Evolutionary conservation across 1,284 basidiomycete genomes (phyloP), one percentile per base, ranked within the genome.

Genomic region (Trichosporon coremiiforme): DNA sequence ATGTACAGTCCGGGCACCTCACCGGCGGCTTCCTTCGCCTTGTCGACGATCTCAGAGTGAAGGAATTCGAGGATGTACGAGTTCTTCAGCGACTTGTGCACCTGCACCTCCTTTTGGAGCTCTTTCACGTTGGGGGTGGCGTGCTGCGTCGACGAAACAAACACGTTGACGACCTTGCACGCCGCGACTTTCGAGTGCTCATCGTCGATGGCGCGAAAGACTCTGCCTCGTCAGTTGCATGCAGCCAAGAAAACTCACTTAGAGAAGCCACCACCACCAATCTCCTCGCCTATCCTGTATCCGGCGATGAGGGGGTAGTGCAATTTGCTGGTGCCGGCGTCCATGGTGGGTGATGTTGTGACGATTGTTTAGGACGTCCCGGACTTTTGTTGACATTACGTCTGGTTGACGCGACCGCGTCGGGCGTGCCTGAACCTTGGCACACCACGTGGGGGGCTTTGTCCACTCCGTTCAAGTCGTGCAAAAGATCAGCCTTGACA

Each of bases 91-190:
- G 88, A 88, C 15, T 89, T 85, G 80, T 99, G 96, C 2, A 98
- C 90, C 67, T 92, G 89, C 82, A 98, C 95, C 83, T 99, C 96
- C 80, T 95, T 97, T 71, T 97, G 90, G 17, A 94, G 85, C n/a
- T 87, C 87, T 80, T 94, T 94, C 71, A 91, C 86, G 47, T 81
- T 79, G 3, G 81, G 80, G 6, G 72, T 75, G 67, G 76, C 72
- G 17, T 77, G 77, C 13, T 75, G 68, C 1, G 73, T 68, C 55
- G 75, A 77, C 36, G 73, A 76, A 66, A 78, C 74, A 73, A 77
- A 80, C 10, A 95, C 84, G 20, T 85, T 80, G 74, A 95, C 87
- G 45, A 95, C 85, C 83, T 96, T 97, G 86, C 94, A 94, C 20
- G 94, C 94, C 0, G 91, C 93, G 2, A 93, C 75, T 22, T 67